phyloP scores from a whole-genome alignment of 2,329 filamentous ascomycete genomes.

The Arthroderma sp. region DNA sequence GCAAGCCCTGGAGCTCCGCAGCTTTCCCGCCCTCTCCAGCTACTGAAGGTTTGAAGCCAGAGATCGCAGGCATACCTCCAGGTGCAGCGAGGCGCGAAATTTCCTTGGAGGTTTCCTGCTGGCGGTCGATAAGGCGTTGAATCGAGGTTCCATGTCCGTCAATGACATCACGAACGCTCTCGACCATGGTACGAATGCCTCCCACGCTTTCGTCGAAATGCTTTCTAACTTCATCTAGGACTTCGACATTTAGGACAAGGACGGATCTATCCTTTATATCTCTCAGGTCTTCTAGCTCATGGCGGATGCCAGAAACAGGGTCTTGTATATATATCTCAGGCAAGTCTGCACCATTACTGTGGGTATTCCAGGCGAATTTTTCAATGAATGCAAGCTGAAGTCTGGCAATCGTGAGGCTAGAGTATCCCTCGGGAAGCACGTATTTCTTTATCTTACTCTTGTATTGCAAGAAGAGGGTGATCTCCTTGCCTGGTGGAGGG shows the following conservation, averaged over 20 bases:
- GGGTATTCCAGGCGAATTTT: slow-evolving; percentile 98
- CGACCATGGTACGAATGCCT: slow-evolving; percentile 67
- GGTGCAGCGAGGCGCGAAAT: slow-evolving; percentile 53
- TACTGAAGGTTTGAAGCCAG: neutral
- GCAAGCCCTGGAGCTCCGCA: slow-evolving; percentile 66
- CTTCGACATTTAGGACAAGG: slow-evolving; percentile 85
- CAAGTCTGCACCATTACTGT: slow-evolving; percentile 80
- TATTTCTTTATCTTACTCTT: slow-evolving; percentile 97
- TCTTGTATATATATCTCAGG: slow-evolving; percentile 98
- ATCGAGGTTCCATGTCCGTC: slow-evolving; percentile 72
- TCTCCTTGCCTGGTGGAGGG: slow-evolving; percentile 61
- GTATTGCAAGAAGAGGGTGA: slow-evolving; percentile 91
- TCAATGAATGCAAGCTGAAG: slow-evolving; percentile 95
- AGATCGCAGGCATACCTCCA: slow-evolving; percentile 12
- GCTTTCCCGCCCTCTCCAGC: slow-evolving; percentile 48
- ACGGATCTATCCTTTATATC: slow-evolving; percentile 94
- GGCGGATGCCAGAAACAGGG: slow-evolving; percentile 84
- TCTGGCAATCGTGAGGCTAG: slow-evolving; percentile 73
- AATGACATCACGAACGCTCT: slow-evolving; percentile 70
- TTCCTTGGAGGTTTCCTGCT: slow-evolving; percentile 80
- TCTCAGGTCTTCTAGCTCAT: slow-evolving; percentile 83
- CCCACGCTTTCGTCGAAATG: slow-evolving; percentile 90
- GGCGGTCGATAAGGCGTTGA: slow-evolving; percentile 76
- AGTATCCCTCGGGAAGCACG: slow-evolving; percentile 69
- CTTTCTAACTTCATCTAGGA: slow-evolving; percentile 86